Percentiles rank a stretch among this genome's conserved stretches.
Conservation (phyloP, 441 rosid species). For the Populus hybrid region DNA sequence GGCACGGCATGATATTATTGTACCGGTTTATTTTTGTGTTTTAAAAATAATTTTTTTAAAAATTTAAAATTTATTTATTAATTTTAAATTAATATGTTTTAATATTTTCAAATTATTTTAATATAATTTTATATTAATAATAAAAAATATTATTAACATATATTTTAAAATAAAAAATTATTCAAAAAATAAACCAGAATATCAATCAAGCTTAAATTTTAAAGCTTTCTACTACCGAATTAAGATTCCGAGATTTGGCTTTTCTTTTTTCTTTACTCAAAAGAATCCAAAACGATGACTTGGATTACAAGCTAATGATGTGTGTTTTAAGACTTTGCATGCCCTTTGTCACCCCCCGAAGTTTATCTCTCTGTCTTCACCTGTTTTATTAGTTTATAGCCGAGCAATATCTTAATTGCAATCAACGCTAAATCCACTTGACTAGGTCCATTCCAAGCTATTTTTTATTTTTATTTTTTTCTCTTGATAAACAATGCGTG, state of each 20-base stretch:
- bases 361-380: neutral
- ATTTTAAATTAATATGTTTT: too few species aligned
- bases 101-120: too few species aligned
- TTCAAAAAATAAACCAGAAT: too few species aligned
- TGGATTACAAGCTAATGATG: neutral
- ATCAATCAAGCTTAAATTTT: too few species aligned
- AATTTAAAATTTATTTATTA: too few species aligned
- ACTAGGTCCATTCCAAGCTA: neutral
- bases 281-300: neutral
- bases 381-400: neutral
- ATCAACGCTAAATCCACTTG: neutral
- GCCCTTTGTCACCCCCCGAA: neutral
- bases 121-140: too few species aligned
- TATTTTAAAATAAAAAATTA: too few species aligned
- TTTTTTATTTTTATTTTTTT: neutral
- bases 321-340: neutral
- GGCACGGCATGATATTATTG: too few species aligned
- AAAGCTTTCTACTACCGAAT: neutral
- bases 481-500: neutral
- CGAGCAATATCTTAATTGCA: neutral
- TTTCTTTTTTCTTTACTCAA: neutral
- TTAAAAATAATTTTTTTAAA: too few species aligned
- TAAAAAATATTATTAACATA: too few species aligned
- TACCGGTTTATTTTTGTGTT: too few species aligned
- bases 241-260: neutral